Base-by-base conservation (phyloP, 2,329 filamentous ascomycete species). In the Aspergillus floridensis region DNA sequence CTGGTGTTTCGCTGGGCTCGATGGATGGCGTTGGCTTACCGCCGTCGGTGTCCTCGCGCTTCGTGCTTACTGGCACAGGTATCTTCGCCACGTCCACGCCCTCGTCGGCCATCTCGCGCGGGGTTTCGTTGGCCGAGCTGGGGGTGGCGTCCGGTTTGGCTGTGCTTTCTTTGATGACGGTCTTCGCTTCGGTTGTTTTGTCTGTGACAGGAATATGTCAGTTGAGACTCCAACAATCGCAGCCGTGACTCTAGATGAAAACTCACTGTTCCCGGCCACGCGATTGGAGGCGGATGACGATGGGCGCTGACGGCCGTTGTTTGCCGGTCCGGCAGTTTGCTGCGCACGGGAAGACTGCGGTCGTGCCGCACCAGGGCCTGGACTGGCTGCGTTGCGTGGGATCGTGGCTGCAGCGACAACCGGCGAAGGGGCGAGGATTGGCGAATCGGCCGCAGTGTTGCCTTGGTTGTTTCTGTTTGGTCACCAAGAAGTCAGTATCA, bases 371-470 rank as follows among this genome's bases (percentile, higher is more conserved):
- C 77, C 75, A 6, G 87, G 87, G 8, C 82, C 85, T 29, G 89
- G 88, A 46, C 88, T 90, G 56, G 80, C 56, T 73, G 76, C 65
- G 77, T 81, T 79, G 66, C 92, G 90, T 26, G 86, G 83, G 46
- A 76, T 66, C 58, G 77, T 75, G 59, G 91, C 85, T n/a, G 83
- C 84, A 52, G 86, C 84, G 51, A 90, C 81, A 50, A 92, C 82
- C 19, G 91, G 91, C 1, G 92, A 93, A 1, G 91, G 88, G n/a
- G 86, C 84, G 64, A 88, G 80, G 2, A 87, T 88, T 19, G 90
- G 87, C 1, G 91, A 90, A 68, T 87, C 84, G 59, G 81, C 83
- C 26, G 80, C 78, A 63, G 79, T 74, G 66, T 73, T 80, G 66
- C 74, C 76, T 62, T 81, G 78, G 65, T 80, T 77, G 68, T 78